These are phyloP conservation scores for Spatholobus suberectus DNA, from an alignment of 306 rosid genomes.

Conservation along the genomic window DNA sequence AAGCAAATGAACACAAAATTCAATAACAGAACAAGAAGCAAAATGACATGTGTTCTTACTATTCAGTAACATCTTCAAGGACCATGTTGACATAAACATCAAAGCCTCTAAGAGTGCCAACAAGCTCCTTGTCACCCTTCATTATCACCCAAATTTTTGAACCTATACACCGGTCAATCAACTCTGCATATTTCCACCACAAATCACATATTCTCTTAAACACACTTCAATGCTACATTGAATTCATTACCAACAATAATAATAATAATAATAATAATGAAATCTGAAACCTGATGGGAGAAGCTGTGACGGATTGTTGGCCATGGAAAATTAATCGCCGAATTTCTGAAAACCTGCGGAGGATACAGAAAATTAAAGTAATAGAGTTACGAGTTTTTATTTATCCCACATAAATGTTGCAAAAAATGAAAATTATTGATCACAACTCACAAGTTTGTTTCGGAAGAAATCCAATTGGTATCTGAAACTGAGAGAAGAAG, in stretches of 20 bases:
- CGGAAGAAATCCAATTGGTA: not conserved
- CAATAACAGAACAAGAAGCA: not conserved
- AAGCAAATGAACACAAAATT: conserved; percentile 8
- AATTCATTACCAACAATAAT: not conserved
- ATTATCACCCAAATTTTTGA: conserved; percentile 98
- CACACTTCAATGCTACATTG: not conserved
- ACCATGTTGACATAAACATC: conserved; percentile 99
- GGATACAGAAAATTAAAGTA: conserved; percentile 9
- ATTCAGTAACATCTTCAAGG: conserved; percentile 97
- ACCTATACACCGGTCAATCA: conserved; percentile 95
- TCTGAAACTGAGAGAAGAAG: not conserved
- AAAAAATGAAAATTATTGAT: not conserved
- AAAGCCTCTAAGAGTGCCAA: conserved; percentile 91
- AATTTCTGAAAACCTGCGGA: conserved; percentile 26
- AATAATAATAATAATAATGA: not conserved
- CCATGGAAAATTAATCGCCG: conserved; percentile 53
- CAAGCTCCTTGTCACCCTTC: conserved; percentile 99
- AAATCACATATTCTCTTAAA: conserved; percentile 23
- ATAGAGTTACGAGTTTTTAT: not conserved
- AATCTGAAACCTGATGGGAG: conserved; percentile 73
- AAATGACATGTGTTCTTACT: conserved; percentile 54
- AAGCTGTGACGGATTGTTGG: conserved; percentile 94
- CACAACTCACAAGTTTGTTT: not conserved
- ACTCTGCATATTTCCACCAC: conserved; percentile 66
- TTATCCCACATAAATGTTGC: not conserved